Evolutionary conservation across 495 filamentous ascomycete genomes (phyloP).

Genomic region (Trichocladium uniseriatum): DNA sequence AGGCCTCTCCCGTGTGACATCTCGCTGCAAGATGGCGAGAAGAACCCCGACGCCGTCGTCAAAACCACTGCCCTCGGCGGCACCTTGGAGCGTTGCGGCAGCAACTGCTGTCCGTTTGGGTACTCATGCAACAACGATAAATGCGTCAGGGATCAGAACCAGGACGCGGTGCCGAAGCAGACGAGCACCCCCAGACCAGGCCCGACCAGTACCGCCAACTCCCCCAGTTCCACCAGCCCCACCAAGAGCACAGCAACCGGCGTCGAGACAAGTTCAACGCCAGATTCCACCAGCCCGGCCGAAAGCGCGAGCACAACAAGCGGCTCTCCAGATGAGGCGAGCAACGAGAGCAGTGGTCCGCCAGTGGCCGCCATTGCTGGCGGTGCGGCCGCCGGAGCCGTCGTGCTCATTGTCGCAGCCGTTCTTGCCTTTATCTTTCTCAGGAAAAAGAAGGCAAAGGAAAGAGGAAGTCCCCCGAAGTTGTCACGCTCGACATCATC

Average conservation of each 20-base stretch:
- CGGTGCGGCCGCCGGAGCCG: slow-evolving; percentile 19
- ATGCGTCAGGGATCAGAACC: slow-evolving; percentile 33
- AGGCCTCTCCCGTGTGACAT: slow-evolving; percentile 63
- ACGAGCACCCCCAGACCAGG: slow-evolving; percentile 16
- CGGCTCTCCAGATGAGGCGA: background rate
- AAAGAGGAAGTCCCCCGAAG: slow-evolving; percentile 19
- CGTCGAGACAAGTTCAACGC: background rate
- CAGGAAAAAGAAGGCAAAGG: slow-evolving; percentile 20
- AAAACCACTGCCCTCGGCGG: slow-evolving; percentile 59
- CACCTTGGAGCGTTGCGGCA: slow-evolving; percentile 47
- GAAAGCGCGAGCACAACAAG: background rate
- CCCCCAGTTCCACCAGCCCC: background rate
- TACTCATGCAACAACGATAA: slow-evolving; percentile 52
- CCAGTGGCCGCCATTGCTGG: slow-evolving; percentile 16
- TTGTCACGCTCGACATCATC: slow-evolving; percentile 36
- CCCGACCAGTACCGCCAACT: slow-evolving; percentile 10
- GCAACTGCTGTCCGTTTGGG: slow-evolving; percentile 71
- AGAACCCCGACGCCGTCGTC: slow-evolving; percentile 51
- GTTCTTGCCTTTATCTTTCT: slow-evolving; percentile 25
- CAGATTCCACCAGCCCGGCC: background rate
- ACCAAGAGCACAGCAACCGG: slow-evolving; percentile 2
- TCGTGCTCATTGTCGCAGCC: slow-evolving; percentile 19
- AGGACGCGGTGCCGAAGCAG: slow-evolving; percentile 22
- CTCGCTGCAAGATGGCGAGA: slow-evolving; percentile 51
- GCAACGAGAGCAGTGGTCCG: slow-evolving; percentile 1